Percentiles rank a stretch among this genome's conserved stretches.
Conservation (phyloP, 2,329 filamentous ascomycete species). For the Alternaria atra region DNA sequence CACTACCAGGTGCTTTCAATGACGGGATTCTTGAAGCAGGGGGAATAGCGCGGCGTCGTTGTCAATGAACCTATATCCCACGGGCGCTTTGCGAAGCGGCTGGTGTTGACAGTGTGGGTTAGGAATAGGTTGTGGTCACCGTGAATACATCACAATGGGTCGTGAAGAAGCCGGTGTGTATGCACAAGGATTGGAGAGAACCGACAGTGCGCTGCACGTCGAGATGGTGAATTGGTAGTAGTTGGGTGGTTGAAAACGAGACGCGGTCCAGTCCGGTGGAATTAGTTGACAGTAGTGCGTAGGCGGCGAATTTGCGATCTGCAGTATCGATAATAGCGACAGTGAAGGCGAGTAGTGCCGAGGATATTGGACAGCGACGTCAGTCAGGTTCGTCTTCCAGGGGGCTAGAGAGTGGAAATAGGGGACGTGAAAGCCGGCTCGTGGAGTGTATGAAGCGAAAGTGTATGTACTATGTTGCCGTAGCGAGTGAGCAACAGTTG, state of each 20-base stretch:
- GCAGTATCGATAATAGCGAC: slow-evolving; percentile 10
- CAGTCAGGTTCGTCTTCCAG: slow-evolving; percentile 14
- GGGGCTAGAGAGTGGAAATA: slow-evolving; percentile 7
- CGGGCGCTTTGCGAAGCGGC: slow-evolving; percentile 24
- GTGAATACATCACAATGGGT: slow-evolving; percentile 42
- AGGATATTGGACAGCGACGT: slow-evolving; percentile 13
- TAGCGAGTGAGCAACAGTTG: slow-evolving; percentile 48
- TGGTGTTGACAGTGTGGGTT: slow-evolving; percentile 32
- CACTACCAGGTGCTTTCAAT: slow-evolving; percentile 29
- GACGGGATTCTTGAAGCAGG: slow-evolving; percentile 15
- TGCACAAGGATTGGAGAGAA: slow-evolving; percentile 12
- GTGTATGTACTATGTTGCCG: slow-evolving; percentile 35
- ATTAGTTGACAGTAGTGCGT: slow-evolving; percentile 5
- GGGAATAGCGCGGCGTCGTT: slow-evolving; percentile 15
- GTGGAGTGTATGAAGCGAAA: slow-evolving; percentile 16
- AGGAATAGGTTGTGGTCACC: slow-evolving; percentile 34
- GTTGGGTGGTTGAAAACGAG: not conserved
- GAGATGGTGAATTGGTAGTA: slow-evolving; percentile 16
- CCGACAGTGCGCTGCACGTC: slow-evolving; percentile 35
- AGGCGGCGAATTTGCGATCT: slow-evolving; percentile 11
- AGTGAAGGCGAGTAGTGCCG: slow-evolving; percentile 16
- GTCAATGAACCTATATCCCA: slow-evolving; percentile 27
- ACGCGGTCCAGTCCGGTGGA: slow-evolving; percentile 16
- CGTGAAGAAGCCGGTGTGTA: slow-evolving; percentile 14
- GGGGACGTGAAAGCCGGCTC: slow-evolving; percentile 5